These are phyloP conservation scores for Pseudogymnoascus sp. DNA, from an alignment of 2,329 filamentous ascomycete species.

Conservation along the genomic window DNA sequence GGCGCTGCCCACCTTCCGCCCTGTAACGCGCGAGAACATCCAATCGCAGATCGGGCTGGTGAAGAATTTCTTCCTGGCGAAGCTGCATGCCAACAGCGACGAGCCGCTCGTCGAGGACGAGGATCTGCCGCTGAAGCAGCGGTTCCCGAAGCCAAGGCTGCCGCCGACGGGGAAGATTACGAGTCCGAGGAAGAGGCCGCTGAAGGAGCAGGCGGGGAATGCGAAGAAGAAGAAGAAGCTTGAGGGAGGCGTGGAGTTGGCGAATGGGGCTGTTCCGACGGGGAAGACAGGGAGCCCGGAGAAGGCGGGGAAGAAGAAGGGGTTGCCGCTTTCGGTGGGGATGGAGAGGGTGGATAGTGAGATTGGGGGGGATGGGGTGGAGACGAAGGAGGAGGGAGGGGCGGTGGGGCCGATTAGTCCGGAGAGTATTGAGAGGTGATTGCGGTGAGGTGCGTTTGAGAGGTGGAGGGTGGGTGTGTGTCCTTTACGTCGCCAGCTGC, in stretches of 20 bases:
- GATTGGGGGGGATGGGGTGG: slow-evolving; percentile 44
- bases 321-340: slow-evolving; percentile 17
- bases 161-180: slow-evolving; percentile 76
- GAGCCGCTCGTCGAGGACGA: slow-evolving; percentile 87
- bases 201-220: slow-evolving; percentile 73
- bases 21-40: slow-evolving; percentile 72
- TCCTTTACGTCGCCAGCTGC: neutral
- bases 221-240: slow-evolving; percentile 84
- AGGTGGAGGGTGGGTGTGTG: neutral
- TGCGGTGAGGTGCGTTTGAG: neutral
- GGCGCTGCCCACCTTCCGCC: slow-evolving; percentile 60
- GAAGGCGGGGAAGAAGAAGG: slow-evolving; percentile 46
- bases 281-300: slow-evolving; percentile 31
- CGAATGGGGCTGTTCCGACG: slow-evolving; percentile 21
- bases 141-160: slow-evolving; percentile 58
- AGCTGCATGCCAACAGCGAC: slow-evolving; percentile 75
- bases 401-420: slow-evolving; percentile 76
- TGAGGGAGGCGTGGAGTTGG: slow-evolving; percentile 40
- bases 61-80: slow-evolving; percentile 83
- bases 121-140: slow-evolving; percentile 86
- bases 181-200: slow-evolving; percentile 71
- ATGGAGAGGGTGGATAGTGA: slow-evolving; percentile 54
- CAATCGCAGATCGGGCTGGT: slow-evolving; percentile 77
- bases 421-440: slow-evolving; percentile 46
- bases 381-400: slow-evolving; percentile 60